Base-by-base conservation (phyloP, 1,284 basidiomycete genomes). In the Ganoderma meredithae region DNA sequence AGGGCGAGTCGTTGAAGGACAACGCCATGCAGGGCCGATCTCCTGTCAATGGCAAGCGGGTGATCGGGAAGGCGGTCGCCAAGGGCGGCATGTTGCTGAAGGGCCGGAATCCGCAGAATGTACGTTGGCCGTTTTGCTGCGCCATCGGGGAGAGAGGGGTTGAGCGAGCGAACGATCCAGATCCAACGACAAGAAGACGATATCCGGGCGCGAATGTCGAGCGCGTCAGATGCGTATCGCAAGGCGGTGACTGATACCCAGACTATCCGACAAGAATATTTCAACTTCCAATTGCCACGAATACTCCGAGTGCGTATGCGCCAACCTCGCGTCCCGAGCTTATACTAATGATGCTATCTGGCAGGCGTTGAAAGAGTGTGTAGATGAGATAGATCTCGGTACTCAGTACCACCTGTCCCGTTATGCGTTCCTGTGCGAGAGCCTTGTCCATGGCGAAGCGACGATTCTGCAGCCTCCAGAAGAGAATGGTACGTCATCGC, bases 111-210 rank as follows among this genome's bases (percentile, higher is more conserved):
- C 94, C 96, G 0, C 94, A 92, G 69, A 96, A 96, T 78, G 94
- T 94, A 63, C 56, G 86, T 47, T 44, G 15, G 43, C 22, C 33
- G 47, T 22, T 2, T 25, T 27, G 9, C 12, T 49, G 39, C 36
- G 3, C 44, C 33, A 15, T 3, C 53, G 53, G 43, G 12, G n/a
- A 12, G 22, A 19, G 5, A 22, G 19, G 19, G 60, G n/a, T 62
- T 67, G 22, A 69, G 17, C 22, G 61, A 65, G 64, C 53, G 27
- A 15, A 61, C 12, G 40, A n/a, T n/a, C 12, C 81, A 96, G 91
- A 91, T 99, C 66, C 91, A 94, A 81, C 87, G 93, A 71, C 96
- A 98, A 81, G 98, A 99, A 79, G 97, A 99, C 74, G 97, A 99
- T 77, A 90, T 97, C 59, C 86, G 98, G 64, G 83, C 88, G 36